Evolutionary conservation across 2,329 filamentous ascomycete genomes (phyloP).

Genomic region (Mycosphaerella sp.): DNA sequence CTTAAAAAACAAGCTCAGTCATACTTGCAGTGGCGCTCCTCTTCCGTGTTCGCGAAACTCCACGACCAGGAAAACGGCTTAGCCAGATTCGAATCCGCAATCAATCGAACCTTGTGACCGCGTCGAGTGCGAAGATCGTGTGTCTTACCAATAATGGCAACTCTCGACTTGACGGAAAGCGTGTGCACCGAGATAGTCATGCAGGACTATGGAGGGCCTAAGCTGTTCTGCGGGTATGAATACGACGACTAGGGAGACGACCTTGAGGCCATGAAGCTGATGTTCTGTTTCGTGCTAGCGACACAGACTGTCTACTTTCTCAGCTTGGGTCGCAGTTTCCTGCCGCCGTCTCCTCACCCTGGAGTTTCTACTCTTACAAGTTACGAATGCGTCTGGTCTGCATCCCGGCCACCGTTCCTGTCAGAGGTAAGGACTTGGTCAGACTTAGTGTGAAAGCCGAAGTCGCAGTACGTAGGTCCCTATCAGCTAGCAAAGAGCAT

Average conservation of each 20-base stretch:
- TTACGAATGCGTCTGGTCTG: slow-evolving; percentile 4
- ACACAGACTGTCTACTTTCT: slow-evolving; percentile 1
- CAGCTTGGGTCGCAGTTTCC: slow-evolving; percentile 3
- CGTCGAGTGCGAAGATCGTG: slow-evolving; percentile 2
- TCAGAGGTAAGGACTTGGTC: not conserved
- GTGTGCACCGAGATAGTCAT: slow-evolving; percentile 3
- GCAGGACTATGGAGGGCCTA: not conserved
- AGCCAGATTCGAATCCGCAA: slow-evolving; percentile 2
- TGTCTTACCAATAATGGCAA: slow-evolving; percentile 7
- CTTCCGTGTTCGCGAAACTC: not conserved
- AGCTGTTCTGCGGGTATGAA: slow-evolving; percentile 4
- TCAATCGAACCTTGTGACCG: not conserved
- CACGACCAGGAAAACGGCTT: not conserved
- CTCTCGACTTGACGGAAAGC: slow-evolving; percentile 1
- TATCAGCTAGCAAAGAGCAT: not conserved
- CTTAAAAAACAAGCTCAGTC: slow-evolving; percentile 2
- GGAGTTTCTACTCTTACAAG: slow-evolving; percentile 1
- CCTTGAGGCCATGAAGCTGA: not conserved
- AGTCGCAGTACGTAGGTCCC: not conserved
- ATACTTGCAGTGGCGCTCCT: slow-evolving; percentile 5
- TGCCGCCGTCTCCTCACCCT: not conserved
- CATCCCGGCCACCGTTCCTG: not conserved
- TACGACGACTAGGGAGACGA: not conserved
- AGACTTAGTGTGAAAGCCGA: slow-evolving; percentile 6
- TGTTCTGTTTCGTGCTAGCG: not conserved